A percentile compares a stretch with the other conserved stretches of the same genome.
phyloP scores from a whole-genome alignment of 306 rosid genomes.

The Lathyrus tuberosus region DNA sequence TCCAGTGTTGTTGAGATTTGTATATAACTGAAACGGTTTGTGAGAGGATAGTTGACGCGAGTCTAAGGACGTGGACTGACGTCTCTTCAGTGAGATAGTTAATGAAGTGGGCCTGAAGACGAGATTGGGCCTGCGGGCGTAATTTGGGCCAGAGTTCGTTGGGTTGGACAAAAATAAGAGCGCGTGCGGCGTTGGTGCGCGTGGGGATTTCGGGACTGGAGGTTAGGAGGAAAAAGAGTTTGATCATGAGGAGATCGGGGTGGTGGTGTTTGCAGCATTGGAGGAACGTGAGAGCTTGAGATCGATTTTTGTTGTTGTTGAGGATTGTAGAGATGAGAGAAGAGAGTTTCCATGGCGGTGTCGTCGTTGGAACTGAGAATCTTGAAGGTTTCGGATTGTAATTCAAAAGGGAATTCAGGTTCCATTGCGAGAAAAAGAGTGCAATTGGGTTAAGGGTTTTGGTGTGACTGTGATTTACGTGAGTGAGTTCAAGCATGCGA shows the following conservation, averaged over 20 bases:
- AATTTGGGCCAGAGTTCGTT: slow-evolving; percentile 39
- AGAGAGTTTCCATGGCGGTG: slow-evolving; percentile 37
- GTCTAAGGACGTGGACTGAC: slow-evolving; percentile 39
- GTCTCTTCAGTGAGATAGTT: slow-evolving; percentile 31
- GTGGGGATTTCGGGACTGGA: not conserved
- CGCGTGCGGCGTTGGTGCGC: slow-evolving; percentile 44
- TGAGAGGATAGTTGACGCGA: slow-evolving; percentile 28
- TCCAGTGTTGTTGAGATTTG: slow-evolving; percentile 32
- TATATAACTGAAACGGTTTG: slow-evolving; percentile 35
- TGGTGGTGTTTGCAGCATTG: slow-evolving; percentile 44
- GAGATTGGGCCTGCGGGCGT: slow-evolving; percentile 34
- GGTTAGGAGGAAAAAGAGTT: slow-evolving; percentile 41
- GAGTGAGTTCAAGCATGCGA: not conserved
- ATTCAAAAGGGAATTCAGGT: slow-evolving; percentile 35
- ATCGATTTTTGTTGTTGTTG: not conserved
- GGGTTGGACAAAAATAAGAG: slow-evolving; percentile 27
- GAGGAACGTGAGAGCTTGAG: slow-evolving; percentile 38
- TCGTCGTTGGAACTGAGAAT: slow-evolving; percentile 44
- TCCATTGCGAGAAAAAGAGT: slow-evolving; percentile 18
- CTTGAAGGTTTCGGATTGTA: slow-evolving; percentile 30
- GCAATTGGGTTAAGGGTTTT: not conserved
- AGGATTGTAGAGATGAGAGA: slow-evolving; percentile 21
- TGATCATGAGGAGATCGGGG: slow-evolving; percentile 49
- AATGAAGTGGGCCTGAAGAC: slow-evolving; percentile 39
- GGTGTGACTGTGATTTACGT: not conserved